Percentiles rank a stretch among this genome's conserved stretches.
Conservation (phyloP, 768 basidiomycete species). For the Peribolospora kevripleyi region DNA sequence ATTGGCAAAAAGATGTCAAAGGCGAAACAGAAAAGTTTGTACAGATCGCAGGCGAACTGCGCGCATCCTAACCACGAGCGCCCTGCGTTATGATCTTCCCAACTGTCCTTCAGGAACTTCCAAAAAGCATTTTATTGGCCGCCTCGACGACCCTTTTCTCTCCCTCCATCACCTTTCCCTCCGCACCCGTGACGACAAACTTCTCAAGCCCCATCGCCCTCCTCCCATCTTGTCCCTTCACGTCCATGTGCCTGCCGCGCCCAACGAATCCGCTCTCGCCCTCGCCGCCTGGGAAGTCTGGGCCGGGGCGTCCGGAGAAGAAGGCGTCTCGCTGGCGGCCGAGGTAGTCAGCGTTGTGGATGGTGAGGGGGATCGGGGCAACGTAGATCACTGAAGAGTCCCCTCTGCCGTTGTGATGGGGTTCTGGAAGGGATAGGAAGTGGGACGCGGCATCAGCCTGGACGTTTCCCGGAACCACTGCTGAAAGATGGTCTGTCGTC, state of each 20-base stretch:
- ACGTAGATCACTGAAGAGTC: slow-evolving; percentile 15
- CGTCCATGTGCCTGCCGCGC: not conserved
- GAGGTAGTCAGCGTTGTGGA: slow-evolving; percentile 1
- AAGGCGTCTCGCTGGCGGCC: not conserved
- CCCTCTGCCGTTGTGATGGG: slow-evolving; percentile 9
- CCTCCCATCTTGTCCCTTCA: not conserved
- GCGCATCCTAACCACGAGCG: too few species aligned
- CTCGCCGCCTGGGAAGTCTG: slow-evolving; percentile 7
- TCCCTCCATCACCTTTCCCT: not conserved
- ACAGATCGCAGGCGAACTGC: too few species aligned
- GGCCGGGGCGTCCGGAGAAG: not conserved
- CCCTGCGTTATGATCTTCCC: too few species aligned
- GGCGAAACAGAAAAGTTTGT: too few species aligned
- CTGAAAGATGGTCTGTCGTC: too few species aligned
- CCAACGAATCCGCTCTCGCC: slow-evolving; percentile 5
- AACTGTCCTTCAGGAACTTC: too few species aligned
- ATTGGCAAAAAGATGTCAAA: too few species aligned
- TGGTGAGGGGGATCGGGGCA: slow-evolving; percentile 9
- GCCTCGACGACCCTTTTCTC: slow-evolving; percentile 1
- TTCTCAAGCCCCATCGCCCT: slow-evolving; percentile 1
- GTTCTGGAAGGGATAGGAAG: slow-evolving; percentile 12
- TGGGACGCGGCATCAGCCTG: slow-evolving; percentile 5
- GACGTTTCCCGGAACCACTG: too few species aligned
- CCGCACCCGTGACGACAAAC: not conserved
- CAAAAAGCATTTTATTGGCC: slow-evolving; percentile 3